A percentile compares a stretch with the other conserved stretches of the same genome.
Conservation (phyloP, 768 basidiomycete genomes). For the Lactarius hengduanensis region DNA sequence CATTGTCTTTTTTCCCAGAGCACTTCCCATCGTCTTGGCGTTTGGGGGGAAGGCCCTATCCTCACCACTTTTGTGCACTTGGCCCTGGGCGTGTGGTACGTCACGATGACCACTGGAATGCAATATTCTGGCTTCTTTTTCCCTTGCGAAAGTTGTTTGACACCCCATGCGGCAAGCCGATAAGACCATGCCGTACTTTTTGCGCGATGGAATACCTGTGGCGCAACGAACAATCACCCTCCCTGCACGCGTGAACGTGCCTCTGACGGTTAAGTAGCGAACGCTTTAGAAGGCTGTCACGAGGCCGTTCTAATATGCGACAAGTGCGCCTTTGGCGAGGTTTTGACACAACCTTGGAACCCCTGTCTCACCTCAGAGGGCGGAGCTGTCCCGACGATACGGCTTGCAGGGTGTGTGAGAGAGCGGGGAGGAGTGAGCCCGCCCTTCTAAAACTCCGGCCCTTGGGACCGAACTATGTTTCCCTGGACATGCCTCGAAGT, state of each 20-base stretch:
- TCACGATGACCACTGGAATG: conserved; percentile 6
- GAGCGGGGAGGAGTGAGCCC: neutral
- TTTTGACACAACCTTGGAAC: conserved; percentile 1
- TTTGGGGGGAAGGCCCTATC: neutral
- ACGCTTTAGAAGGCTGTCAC: conserved; percentile 4
- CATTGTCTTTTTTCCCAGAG: conserved; percentile 9
- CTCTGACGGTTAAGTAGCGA: conserved; percentile 6
- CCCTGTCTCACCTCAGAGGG: neutral
- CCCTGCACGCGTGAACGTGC: conserved; percentile 4
- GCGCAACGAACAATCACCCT: conserved; percentile 2
- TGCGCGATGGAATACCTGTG: conserved; percentile 4
- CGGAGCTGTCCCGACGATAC: neutral
- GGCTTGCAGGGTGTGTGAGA: neutral
- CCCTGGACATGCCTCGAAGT: neutral
- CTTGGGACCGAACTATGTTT: neutral
- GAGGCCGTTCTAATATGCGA: conserved; percentile 2
- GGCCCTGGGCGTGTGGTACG: neutral
- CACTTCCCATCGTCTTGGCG: neutral
- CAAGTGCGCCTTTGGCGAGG: neutral
- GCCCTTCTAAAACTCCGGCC: neutral
- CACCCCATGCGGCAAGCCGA: neutral
- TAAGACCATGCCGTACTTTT: conserved; percentile 4
- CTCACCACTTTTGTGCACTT: neutral
- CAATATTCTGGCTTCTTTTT: neutral
- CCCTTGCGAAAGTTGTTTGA: conserved; percentile 8